Evolutionary conservation across 1,284 basidiomycete genomes (phyloP), one percentile per base, ranked within the genome.

Genomic region (Lentinus polychrous): DNA sequence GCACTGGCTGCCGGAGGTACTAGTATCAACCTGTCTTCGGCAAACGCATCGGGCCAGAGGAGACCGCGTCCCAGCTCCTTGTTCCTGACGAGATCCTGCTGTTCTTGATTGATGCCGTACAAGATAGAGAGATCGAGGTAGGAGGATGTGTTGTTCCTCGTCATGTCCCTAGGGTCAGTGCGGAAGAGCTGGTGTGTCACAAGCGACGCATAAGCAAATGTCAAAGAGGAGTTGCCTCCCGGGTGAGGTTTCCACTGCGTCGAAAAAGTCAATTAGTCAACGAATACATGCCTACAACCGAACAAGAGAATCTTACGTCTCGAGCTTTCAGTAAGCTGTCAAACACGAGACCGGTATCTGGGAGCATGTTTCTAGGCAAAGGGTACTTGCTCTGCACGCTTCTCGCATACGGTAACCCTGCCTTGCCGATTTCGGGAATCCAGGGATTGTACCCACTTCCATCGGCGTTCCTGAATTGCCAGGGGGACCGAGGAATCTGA

Each of bases 101-200:
- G 52, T 8, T 49, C 34, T 45, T 54, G 52, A 43, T 51, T 56
- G 43, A 46, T 78, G 1, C 86, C 87, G 54, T 91, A 91, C 5
- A 91, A 63, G 8, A 84, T 74, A 56, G 79, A 81, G 22, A 91
- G 62, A 57, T 91, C 88, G 24, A 91, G 72, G 61, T 91, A 91
- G 51, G 81, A 84, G 55, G 79, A 83, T 2, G 79, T 68, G 43
- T 78, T 63, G 58, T 91, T 91, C 56, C 80, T 75, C 0, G 67
- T 72, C 63, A 66, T 70, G 59, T 84, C 71, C 5, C 18, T 47
- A 39, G 60, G 68, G 52, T 75, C 70, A 3, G 86, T 87, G 49
- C 81, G 68, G 68, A 90, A 90, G 52, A 84, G 72, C 50, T 66
- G 72, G 61, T 90, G 87, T 51, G 85, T 88, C 52, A 90, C 71